These are phyloP conservation scores for Ceratobasidium sp. DNA, from an alignment of 1,284 basidiomycete species.

Conservation along the genomic window DNA sequence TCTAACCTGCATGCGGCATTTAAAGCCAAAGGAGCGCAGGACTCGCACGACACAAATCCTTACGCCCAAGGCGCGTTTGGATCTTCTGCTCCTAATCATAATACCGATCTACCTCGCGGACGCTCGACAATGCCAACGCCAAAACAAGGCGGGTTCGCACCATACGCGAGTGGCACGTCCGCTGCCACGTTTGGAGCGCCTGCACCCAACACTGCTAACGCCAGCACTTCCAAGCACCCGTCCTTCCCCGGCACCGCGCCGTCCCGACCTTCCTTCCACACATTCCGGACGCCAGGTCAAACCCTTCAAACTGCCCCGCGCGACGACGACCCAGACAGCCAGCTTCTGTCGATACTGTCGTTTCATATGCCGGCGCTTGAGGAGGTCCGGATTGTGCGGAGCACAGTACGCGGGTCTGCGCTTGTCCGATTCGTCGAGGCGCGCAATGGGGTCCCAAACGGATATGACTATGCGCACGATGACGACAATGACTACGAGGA, in stretches of 20 bases:
- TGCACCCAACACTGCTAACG: neutral
- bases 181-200: neutral
- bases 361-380: conserved; percentile 34
- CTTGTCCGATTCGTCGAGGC: conserved; percentile 31
- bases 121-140: conserved; percentile 22
- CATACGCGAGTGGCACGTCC: conserved; percentile 16
- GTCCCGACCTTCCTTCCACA: conserved; percentile 18
- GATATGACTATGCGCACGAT: neutral
- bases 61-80: conserved; percentile 25
- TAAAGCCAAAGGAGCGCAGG: neutral
- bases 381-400: conserved; percentile 30
- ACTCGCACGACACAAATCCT: neutral
- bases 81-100: neutral
- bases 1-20: conserved; percentile 18
- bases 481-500: neutral
- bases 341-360: conserved; percentile 8
- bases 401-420: conserved; percentile 24
- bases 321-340: conserved; percentile 32
- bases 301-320: neutral
- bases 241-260: neutral
- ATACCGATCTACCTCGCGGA: neutral
- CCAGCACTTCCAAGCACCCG: neutral
- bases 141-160: conserved; percentile 24
- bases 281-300: conserved; percentile 15
- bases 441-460: conserved; percentile 7